Evolutionary conservation across 176 grass and related monocot genomes (phyloP), one percentile per base, ranked within the genome.

Genomic region (Elymus sibiricus): DNA sequence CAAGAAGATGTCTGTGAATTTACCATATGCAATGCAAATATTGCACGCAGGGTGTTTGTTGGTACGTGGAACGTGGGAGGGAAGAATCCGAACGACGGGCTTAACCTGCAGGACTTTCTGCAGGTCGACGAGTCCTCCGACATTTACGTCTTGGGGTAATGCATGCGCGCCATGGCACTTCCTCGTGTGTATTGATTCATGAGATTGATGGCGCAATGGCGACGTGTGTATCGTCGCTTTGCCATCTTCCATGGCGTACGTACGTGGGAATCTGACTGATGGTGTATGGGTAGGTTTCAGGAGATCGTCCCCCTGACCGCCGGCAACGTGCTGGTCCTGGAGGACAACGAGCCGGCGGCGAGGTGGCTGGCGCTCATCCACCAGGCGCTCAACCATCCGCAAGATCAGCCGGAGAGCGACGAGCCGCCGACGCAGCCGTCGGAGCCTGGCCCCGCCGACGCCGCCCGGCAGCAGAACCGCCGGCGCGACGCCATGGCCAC

Each of bases 251-350:
- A 79, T 70, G 77, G 24, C 59, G 1, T 42, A 2, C 40, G 47
- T 46, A 46, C 1, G n/a, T 49, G 65, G 53, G 26, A 12, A 58
- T 44, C 77, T 85, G 60, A 81, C 35, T 0, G 55, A 22, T 0
- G 70, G 2, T 37, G 5, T 32, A 4, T 15, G 73, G 64, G 79
- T 83, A 99, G 97, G 90, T 96, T 99, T 94, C 94, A 99, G 92
- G 97, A 99, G 87, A 99, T 96, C 58, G 97, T 99, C 24, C 97
- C 97, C 44, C 80, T 99, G 81, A 96, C 91, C 63, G 94, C 97
- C 16, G 87, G 97, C 64, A 99, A 99, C 58, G 94, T 99, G 92
- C 84, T 96, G 35, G 92, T 99, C 6, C 58, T 96, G 19, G 97
- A 99, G 87, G 94, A 99, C 94, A 99, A 99, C 65, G 92, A 99